These are phyloP conservation scores for Entomortierella beljakovae DNA, from an alignment of 192 early-diverging fungal genomes.

Conservation along the genomic window DNA sequence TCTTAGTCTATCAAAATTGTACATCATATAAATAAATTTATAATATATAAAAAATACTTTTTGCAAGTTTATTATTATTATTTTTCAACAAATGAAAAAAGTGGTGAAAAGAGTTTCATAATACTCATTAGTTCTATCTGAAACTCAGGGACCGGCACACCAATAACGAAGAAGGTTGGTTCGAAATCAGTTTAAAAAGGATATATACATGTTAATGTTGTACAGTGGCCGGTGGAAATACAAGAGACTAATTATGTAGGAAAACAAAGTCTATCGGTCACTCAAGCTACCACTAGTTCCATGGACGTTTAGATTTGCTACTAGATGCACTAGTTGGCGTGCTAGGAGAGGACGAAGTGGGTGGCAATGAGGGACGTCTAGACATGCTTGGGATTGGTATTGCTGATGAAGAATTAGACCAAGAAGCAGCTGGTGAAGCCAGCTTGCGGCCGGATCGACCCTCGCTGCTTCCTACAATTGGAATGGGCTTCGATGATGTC, in stretches of 20 bases:
- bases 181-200: too few relatives aligned
- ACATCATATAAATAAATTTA: conserved; percentile 15
- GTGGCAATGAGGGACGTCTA: conserved; percentile 19
- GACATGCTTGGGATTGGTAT: background rate
- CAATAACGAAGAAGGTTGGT: background rate
- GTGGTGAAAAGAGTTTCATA: too few relatives aligned
- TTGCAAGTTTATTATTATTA: background rate
- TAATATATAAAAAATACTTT: conserved; percentile 2
- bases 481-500: conserved; percentile 8
- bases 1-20: background rate
- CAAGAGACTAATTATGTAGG: background rate
- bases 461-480: background rate
- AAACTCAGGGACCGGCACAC: background rate
- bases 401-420: background rate
- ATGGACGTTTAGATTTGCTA: conserved; percentile 4
- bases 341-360: background rate
- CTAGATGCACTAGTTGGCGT: background rate
- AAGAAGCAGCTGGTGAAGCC: conserved; percentile 21
- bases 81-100: background rate
- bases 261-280: background rate
- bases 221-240: background rate
- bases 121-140: too few relatives aligned
- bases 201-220: background rate
- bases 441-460: conserved; percentile 14
- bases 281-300: too few relatives aligned